Percentiles rank a stretch among this genome's conserved stretches.
Evolutionary conservation across 345 rosid species (phyloP).

Genomic region (Syzygium grande): DNA sequence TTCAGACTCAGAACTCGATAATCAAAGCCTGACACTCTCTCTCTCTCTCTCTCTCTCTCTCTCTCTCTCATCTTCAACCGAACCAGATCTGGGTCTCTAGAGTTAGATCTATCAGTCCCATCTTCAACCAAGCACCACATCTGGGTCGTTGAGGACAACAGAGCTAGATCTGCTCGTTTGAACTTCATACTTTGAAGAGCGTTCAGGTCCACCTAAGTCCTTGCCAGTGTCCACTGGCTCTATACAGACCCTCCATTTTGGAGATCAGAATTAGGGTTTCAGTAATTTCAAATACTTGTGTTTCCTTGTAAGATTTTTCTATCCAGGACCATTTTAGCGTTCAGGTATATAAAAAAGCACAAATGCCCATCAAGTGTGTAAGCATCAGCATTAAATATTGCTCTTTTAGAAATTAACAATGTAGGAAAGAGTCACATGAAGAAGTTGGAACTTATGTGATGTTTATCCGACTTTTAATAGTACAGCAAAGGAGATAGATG

Average conservation of each 20-base stretch:
- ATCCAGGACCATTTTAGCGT: not conserved
- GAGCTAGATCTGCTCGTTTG: not conserved
- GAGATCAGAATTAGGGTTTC: not conserved
- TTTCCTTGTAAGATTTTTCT: not conserved
- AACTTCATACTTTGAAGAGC: no score
- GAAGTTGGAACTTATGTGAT: not conserved
- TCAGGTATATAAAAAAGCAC: not conserved
- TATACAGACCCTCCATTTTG: not conserved
- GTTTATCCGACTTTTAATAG: not conserved
- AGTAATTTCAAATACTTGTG: not conserved
- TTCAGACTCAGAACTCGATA: not conserved
- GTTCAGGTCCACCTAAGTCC: not conserved
- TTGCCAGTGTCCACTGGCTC: not conserved
- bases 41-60: no score
- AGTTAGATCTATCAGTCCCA: no score
- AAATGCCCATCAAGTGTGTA: not conserved
- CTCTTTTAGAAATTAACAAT: not conserved
- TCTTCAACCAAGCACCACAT: not conserved
- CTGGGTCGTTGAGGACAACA: not conserved
- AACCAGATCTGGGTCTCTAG: not conserved
- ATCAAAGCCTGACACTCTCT: not conserved
- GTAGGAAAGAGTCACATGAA: not conserved
- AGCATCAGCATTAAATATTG: not conserved
- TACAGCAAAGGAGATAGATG: not conserved
- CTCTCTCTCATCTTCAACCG: not conserved